Evolutionary conservation across 2,329 filamentous ascomycete genomes (phyloP).

Genomic region (Colletotrichum lupini): DNA sequence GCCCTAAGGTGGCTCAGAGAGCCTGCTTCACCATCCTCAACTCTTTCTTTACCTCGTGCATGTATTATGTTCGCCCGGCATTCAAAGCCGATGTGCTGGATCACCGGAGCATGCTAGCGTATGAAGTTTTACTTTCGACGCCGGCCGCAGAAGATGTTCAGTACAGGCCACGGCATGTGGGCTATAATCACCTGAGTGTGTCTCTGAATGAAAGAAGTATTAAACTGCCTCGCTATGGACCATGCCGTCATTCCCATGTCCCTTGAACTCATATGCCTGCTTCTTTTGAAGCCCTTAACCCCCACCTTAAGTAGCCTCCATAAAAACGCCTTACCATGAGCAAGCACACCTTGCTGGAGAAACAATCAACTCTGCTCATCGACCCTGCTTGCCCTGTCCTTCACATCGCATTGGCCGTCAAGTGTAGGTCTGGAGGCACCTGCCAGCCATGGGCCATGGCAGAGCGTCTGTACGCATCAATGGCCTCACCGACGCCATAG

Average conservation of each 20-base stretch:
- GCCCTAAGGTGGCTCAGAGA: too few species aligned
- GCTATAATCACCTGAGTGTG: too few species aligned
- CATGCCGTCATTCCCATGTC: not conserved
- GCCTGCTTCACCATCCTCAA: too few species aligned
- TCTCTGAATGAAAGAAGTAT: too few species aligned
- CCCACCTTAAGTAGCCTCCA: not conserved
- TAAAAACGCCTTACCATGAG: not conserved
- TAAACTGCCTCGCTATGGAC: not conserved
- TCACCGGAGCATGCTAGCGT: too few species aligned
- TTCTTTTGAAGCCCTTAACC: not conserved
- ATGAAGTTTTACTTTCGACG: too few species aligned
- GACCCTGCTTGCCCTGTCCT: not conserved
- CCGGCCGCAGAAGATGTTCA: too few species aligned
- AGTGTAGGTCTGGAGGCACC: conserved; percentile 71
- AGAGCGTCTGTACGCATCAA: conserved; percentile 70
- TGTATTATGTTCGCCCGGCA: too few species aligned
- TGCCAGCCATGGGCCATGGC: conserved; percentile 78
- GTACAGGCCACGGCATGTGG: too few species aligned
- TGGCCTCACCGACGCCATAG: conserved; percentile 77
- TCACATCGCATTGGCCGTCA: conserved; percentile 49
- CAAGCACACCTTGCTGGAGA: not conserved
- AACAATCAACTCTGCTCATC: too few species aligned
- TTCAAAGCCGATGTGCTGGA: too few species aligned
- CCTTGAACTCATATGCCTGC: not conserved
- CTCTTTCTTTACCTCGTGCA: too few species aligned